Evolutionary conservation across 768 basidiomycete species (phyloP).

Genomic region (Podaxis pistillaris): DNA sequence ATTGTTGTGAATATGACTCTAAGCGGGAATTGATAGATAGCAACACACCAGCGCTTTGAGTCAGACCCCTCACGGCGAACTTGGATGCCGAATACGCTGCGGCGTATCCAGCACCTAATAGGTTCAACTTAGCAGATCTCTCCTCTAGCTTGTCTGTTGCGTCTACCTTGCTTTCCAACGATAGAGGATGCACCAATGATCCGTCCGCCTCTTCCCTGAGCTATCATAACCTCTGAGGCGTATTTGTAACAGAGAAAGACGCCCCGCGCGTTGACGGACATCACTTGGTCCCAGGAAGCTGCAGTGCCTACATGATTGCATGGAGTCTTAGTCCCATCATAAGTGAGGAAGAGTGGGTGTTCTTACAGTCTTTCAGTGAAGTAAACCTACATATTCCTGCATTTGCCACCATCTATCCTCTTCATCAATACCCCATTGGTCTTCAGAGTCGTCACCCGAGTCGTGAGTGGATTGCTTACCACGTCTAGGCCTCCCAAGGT

Average conservation of each 20-base stretch:
- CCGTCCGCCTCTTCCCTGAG: slow-evolving; percentile 51
- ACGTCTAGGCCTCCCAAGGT: slow-evolving; percentile 22
- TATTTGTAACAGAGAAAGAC: slow-evolving; percentile 63
- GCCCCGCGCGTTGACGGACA: slow-evolving; percentile 55
- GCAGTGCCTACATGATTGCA: slow-evolving; percentile 24
- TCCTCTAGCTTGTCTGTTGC: background rate
- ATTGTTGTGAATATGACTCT: background rate
- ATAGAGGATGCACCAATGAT: slow-evolving; percentile 48
- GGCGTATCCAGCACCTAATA: background rate
- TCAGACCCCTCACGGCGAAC: slow-evolving; percentile 39
- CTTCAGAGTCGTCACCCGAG: background rate
- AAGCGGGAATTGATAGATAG: background rate
- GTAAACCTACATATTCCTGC: slow-evolving; percentile 3
- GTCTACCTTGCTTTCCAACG: slow-evolving; percentile 27
- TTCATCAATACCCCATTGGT: background rate
- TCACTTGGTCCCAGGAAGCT: slow-evolving; percentile 38
- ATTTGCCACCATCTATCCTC: slow-evolving; percentile 14
- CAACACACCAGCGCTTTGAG: slow-evolving; percentile 35
- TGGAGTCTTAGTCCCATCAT: background rate
- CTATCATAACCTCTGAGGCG: slow-evolving; percentile 60
- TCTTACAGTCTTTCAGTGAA: slow-evolving; percentile 2
- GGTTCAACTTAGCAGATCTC: background rate
- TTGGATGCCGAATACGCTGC: slow-evolving; percentile 34
- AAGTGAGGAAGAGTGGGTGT: background rate
- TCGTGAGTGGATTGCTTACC: slow-evolving; percentile 11